Percentiles rank a stretch among this genome's conserved stretches.
These are phyloP conservation scores for Chytriomyces confervae DNA, from an alignment of 192 early-diverging fungal genomes.

Conservation along the genomic window DNA sequence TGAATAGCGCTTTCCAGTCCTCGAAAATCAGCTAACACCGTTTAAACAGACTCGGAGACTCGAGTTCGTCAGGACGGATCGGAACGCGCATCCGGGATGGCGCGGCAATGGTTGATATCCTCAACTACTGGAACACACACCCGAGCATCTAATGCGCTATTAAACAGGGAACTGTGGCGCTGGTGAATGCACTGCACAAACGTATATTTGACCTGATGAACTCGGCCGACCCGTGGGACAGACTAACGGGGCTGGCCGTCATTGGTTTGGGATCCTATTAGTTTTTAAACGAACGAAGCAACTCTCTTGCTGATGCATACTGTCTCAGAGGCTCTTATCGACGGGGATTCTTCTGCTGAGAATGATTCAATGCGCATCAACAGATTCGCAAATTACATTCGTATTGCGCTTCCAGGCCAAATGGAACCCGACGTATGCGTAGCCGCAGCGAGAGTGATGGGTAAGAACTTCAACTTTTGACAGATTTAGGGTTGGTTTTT, in stretches of 20 bases:
- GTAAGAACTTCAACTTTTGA: conserved; percentile 41
- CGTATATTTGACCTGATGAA: conserved; percentile 47
- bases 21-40: too few species aligned
- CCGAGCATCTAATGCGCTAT: neutral
- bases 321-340: conserved; percentile 30
- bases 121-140: neutral
- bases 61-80: neutral
- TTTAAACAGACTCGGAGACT: neutral
- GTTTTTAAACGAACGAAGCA: neutral
- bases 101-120: neutral
- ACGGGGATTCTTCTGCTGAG: conserved; percentile 23
- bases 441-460: conserved; percentile 65
- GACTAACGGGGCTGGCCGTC: conserved; percentile 36
- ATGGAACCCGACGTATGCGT: conserved; percentile 65
- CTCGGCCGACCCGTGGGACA: conserved; percentile 36
- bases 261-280: conserved; percentile 33
- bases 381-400: conserved; percentile 72
- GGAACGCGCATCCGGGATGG: neutral
- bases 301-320: neutral
- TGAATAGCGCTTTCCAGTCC: neutral
- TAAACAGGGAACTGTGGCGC: conserved; percentile 9
- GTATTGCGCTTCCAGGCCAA: conserved; percentile 60
- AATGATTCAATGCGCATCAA: conserved; percentile 49
- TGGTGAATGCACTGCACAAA: conserved; percentile 39
- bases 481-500: neutral